These are phyloP conservation scores for Heterococcus sp. DNA, from an alignment of 108 stramenopile species.

Conservation along the genomic window DNA sequence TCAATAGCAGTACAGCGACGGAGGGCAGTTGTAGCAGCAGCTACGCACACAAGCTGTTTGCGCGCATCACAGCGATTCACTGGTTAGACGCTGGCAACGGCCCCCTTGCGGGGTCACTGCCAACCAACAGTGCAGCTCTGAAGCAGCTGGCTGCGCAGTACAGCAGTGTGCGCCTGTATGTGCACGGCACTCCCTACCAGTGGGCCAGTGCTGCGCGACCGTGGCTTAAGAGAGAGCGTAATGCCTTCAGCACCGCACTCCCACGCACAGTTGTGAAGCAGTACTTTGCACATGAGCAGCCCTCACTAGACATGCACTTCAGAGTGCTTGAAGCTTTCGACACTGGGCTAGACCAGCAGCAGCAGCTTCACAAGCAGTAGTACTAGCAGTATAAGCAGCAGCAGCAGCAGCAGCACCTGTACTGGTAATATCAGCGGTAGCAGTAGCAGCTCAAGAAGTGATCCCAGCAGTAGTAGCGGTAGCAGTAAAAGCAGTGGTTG, in stretches of 20 bases:
- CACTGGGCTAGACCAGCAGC: too few species aligned
- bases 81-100: slow-evolving; percentile 27
- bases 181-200: slow-evolving; percentile 29
- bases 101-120: not conserved
- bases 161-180: not conserved
- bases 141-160: slow-evolving; percentile 3
- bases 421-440: too few species aligned
- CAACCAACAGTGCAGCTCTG: not conserved
- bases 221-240: not conserved
- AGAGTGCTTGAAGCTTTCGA: not conserved
- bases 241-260: not conserved
- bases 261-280: not conserved
- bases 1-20: not conserved
- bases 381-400: too few species aligned
- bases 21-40: not conserved
- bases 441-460: too few species aligned
- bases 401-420: too few species aligned
- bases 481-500: too few species aligned
- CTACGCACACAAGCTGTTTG: not conserved
- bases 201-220: slow-evolving; percentile 4
- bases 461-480: too few species aligned
- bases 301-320: slow-evolving; percentile 11
- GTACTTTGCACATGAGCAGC: slow-evolving; percentile 10
- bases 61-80: slow-evolving; percentile 13
- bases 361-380: too few species aligned